phyloP scores from a whole-genome alignment of 176 grass and related monocot species.

The Melocanna baccifera region DNA sequence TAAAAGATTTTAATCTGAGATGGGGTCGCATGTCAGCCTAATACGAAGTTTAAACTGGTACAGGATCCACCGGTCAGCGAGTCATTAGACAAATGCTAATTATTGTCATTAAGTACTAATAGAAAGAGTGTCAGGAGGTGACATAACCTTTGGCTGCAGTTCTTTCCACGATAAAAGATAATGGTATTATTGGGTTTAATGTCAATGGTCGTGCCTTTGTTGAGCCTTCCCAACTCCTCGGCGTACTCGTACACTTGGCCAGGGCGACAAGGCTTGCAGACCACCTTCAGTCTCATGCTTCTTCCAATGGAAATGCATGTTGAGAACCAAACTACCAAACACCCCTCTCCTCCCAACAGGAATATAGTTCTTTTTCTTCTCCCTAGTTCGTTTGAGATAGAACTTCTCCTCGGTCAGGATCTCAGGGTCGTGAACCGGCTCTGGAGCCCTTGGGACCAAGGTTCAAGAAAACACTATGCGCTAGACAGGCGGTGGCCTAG shows the following conservation, averaged over 20 bases:
- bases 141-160: constrained; percentile 73
- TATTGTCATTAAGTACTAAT: no score
- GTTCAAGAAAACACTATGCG: no score
- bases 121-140: constrained; percentile 63
- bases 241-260: constrained; percentile 69
- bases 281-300: constrained; percentile 71
- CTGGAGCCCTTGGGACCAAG: constrained; percentile 18
- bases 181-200: constrained; percentile 64
- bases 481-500: no score
- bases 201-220: constrained; percentile 64
- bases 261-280: constrained; percentile 63
- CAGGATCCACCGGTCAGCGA: no score
- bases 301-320: constrained; percentile 90
- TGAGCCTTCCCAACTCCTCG: constrained; percentile 52
- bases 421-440: constrained; percentile 62
- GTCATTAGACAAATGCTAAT: no score
- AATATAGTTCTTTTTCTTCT: constrained; percentile 76
- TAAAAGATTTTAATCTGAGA: no score
- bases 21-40: no score
- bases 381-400: constrained; percentile 59
- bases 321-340: constrained; percentile 80
- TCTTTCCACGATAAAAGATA: constrained; percentile 78
- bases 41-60: no score
- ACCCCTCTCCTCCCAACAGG: constrained; percentile 73
- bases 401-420: constrained; percentile 70